Evolutionary conservation across 805 yeast genomes (phyloP).

Genomic region (Wickerhamiella hasegawae): DNA sequence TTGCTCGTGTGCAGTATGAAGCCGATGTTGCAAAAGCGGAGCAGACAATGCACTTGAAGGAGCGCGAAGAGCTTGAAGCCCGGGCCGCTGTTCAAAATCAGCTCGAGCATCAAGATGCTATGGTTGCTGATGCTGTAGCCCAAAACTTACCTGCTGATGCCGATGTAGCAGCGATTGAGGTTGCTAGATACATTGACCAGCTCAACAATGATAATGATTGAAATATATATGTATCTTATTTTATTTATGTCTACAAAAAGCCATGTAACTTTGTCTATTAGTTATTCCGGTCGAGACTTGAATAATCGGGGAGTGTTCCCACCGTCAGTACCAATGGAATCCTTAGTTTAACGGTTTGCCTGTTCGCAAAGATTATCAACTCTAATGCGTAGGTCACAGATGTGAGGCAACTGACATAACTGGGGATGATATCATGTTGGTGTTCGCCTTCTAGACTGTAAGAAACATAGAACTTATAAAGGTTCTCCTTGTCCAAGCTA

Average conservation of each 20-base stretch:
- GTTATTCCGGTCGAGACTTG: neutral
- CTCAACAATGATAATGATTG: neutral
- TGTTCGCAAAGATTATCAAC: neutral
- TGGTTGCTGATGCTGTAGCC: neutral
- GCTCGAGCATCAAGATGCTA: neutral
- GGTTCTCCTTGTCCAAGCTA: neutral
- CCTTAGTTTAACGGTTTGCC: neutral
- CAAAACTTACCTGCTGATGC: neutral
- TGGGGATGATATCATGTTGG: neutral
- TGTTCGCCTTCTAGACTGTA: conserved; percentile 1
- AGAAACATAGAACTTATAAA: neutral
- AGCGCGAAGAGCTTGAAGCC: neutral
- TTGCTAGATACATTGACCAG: too few relatives aligned
- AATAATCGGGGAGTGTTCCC: neutral
- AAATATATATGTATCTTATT: neutral
- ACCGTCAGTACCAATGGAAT: neutral
- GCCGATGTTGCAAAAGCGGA: too few relatives aligned
- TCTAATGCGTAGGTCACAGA: conserved; percentile 1
- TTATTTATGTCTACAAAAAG: too few relatives aligned
- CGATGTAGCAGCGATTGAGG: neutral
- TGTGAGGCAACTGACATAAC: conserved; percentile 3
- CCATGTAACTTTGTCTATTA: neutral
- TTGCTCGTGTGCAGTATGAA: neutral
- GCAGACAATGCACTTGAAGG: neutral
- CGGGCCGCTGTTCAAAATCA: neutral